A percentile compares a stretch with the other conserved stretches of the same genome.
Evolutionary conservation across 2,329 filamentous ascomycete species (phyloP).

Genomic region (Penicillium concentricum): DNA sequence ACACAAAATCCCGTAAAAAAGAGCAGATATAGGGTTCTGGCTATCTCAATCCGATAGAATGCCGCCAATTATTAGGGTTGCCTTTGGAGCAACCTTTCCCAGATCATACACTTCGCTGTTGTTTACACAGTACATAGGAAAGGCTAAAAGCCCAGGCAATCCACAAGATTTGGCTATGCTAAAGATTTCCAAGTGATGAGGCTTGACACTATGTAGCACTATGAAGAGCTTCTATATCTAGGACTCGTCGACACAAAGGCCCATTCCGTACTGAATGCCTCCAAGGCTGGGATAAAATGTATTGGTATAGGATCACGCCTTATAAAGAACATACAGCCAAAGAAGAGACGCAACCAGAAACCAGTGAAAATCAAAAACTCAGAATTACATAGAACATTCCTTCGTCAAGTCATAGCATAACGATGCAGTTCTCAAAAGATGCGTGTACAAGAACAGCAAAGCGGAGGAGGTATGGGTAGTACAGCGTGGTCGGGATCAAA

Average conservation of each 20-base stretch:
- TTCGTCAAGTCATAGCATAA: slow-evolving; percentile 22
- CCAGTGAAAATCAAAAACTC: slow-evolving; percentile 1
- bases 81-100: no score
- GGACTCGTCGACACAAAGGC: background rate
- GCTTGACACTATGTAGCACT: no score
- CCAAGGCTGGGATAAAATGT: background rate
- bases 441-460: background rate
- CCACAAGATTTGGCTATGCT: no score
- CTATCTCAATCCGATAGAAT: no score
- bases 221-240: background rate
- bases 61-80: no score
- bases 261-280: background rate
- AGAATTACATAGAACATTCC: slow-evolving; percentile 21
- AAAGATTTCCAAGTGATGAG: no score
- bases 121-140: no score
- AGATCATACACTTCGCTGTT: no score
- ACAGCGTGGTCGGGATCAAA: background rate
- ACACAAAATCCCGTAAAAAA: no score
- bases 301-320: background rate
- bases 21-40: no score
- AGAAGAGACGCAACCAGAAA: background rate
- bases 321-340: background rate
- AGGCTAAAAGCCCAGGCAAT: no score
- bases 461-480: background rate
- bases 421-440: slow-evolving; percentile 3